Base-by-base conservation (phyloP, 805 yeast genomes). In the Wickerhamomyces rabaulensis region DNA sequence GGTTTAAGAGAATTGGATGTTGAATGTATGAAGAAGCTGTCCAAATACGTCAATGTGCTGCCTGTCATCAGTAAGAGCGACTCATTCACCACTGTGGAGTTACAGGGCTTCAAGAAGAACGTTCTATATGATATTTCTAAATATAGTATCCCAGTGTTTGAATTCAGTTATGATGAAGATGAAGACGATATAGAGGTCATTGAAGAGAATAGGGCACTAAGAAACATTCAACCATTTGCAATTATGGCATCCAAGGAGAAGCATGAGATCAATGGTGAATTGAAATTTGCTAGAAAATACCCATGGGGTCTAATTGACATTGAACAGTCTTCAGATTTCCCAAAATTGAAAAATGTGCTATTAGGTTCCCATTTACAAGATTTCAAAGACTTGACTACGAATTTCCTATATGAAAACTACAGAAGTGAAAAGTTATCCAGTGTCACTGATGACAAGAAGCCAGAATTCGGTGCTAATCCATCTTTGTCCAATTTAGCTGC, bases 321-420 rank as follows among this genome's bases (percentile, higher is more conserved):
- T 48, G 73, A 77, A 22, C 64, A 67, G 23, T 67, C 70, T 49
- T 75, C 81, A 36, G 86, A 82, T 56, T 74, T 81, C 58, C 62
- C 73, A 7, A 63, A 77, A 16, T 68, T 87, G 57, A 80, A 84
- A 52, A 76, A 83, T 41, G 92, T 86, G 3, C 63, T 87, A 37
- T 78, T 87, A 59, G 95, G 95, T 7, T 78, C 91, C n/a, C 95
- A 88, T 62, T 69, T 87, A 54, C 85, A 82, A 61, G 94, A 86
- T 58, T 78, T 86, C 59, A 85, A 86, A 66, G 95, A 87, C 58
- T 71, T 85, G 49, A 87, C 95, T 25, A 89, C 84, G 56, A 87
- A 81, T 55, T 73, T 80, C 65, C 67, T 86, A 45, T 86, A 86
- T 64, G 95, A 86, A 61, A 80, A 82, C 48, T 86, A 85, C 62